Evolutionary conservation across 495 filamentous ascomycete genomes (phyloP).

Genomic region (Thermothielavioides terrestris): DNA sequence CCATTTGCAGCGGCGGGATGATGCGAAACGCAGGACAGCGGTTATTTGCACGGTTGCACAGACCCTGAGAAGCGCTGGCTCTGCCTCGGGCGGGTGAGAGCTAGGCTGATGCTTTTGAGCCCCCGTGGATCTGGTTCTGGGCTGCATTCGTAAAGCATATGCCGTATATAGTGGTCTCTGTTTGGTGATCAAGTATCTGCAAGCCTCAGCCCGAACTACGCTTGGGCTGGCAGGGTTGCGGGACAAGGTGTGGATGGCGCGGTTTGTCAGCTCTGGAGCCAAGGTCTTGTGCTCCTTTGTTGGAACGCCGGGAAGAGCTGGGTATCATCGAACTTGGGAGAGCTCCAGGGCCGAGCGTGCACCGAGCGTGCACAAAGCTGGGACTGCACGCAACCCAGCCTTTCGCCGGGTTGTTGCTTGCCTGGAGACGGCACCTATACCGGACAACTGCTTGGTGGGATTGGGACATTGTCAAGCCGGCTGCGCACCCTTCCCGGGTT

Average conservation of each 20-base stretch:
- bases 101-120: not conserved
- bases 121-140: not conserved
- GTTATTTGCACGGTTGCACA: not conserved
- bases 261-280: not conserved
- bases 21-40: not conserved
- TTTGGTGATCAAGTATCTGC: slow-evolving; percentile 21
- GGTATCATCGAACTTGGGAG: not conserved
- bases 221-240: not conserved
- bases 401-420: too few relatives aligned
- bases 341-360: not conserved
- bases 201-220: not conserved
- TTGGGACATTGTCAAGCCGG: not conserved
- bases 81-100: not conserved
- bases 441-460: too few relatives aligned
- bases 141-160: slow-evolving; percentile 29
- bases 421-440: too few relatives aligned
- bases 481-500: too few relatives aligned
- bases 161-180: slow-evolving; percentile 28
- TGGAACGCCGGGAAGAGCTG: not conserved
- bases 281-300: not conserved
- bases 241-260: not conserved
- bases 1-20: too few relatives aligned
- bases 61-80: not conserved
- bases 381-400: not conserved
- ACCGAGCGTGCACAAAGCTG: too few relatives aligned